A percentile compares a stretch with the other conserved stretches of the same genome.
Conservation (phyloP, 345 rosid species). For the Hirschfeldia incana region DNA sequence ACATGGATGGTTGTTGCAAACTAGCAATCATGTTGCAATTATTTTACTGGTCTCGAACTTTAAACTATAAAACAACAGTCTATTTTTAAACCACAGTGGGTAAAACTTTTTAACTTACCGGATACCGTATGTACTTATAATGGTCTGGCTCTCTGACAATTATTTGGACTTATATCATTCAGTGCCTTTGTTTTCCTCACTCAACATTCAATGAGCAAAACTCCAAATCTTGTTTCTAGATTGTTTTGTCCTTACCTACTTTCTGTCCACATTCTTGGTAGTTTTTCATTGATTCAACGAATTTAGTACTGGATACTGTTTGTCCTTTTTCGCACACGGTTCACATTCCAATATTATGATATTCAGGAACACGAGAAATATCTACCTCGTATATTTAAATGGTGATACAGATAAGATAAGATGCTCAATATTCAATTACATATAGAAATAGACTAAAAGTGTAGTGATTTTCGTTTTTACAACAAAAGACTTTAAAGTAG, state of each 20-base stretch:
- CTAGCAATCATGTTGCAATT: neutral
- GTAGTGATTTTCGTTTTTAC: neutral
- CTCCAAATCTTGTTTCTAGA: conserved; percentile 21
- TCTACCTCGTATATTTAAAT: conserved; percentile 16
- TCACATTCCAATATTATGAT: neutral
- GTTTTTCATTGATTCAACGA: neutral
- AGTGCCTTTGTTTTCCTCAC: neutral
- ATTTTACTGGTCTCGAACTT: neutral
- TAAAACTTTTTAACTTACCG: neutral
- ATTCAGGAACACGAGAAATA: conserved; percentile 20
- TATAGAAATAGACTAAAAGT: neutral
- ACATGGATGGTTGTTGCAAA: neutral
- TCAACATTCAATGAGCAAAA: conserved; percentile 2
- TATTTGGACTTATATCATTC: conserved; percentile 4
- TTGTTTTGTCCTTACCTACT: neutral
- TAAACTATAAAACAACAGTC: neutral
- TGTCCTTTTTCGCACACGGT: conserved; percentile 17
- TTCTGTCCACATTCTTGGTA: neutral
- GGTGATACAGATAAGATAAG: conserved; percentile 12
- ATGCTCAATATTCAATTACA: conserved; percentile 17
- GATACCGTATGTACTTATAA: neutral
- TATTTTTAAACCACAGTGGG: neutral
- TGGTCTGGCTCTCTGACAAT: conserved; percentile 19
- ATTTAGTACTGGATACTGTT: neutral
- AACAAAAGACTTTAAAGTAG: neutral